Evolutionary conservation across 139 green algal genomes (phyloP).

Genomic region (Chlorella sp.): DNA sequence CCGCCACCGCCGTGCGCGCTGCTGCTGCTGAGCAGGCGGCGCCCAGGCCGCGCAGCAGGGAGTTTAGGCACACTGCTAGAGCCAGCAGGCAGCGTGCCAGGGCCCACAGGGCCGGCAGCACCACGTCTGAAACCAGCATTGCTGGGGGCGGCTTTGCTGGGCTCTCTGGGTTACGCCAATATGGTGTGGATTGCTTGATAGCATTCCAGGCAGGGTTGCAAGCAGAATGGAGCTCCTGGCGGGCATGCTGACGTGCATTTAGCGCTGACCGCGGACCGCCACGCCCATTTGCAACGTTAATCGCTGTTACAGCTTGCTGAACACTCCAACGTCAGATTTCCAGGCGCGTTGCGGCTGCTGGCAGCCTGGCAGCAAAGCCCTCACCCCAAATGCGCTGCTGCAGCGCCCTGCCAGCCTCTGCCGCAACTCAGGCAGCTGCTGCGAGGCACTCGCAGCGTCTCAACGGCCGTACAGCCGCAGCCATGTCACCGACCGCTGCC

Average conservation of each 20-base stretch:
- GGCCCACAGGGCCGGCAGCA: neutral
- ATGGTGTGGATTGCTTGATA: neutral
- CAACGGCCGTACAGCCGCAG: neutral
- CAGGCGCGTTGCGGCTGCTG: no score
- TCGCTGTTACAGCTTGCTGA: no score
- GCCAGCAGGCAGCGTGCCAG: neutral
- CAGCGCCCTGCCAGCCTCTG: no score
- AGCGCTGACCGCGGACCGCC: no score
- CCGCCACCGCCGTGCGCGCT: neutral
- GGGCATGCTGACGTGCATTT: no score
- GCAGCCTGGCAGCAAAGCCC: no score
- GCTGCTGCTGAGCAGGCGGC: neutral
- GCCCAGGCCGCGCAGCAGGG: neutral
- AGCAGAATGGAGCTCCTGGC: neutral
- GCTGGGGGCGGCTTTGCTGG: neutral
- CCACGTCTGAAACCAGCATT: slow-evolving; percentile 12
- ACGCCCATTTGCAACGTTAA: no score
- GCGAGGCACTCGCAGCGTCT: neutral
- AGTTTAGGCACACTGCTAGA: neutral
- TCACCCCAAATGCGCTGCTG: no score
- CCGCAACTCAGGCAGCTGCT: neutral
- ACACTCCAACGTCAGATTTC: no score
- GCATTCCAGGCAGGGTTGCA: no score
- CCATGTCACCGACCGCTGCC: neutral
- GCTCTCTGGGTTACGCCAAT: neutral